Evolutionary conservation across 805 yeast genomes (phyloP), one percentile per base, ranked within the genome.

Genomic region (Candida hungchunana): DNA sequence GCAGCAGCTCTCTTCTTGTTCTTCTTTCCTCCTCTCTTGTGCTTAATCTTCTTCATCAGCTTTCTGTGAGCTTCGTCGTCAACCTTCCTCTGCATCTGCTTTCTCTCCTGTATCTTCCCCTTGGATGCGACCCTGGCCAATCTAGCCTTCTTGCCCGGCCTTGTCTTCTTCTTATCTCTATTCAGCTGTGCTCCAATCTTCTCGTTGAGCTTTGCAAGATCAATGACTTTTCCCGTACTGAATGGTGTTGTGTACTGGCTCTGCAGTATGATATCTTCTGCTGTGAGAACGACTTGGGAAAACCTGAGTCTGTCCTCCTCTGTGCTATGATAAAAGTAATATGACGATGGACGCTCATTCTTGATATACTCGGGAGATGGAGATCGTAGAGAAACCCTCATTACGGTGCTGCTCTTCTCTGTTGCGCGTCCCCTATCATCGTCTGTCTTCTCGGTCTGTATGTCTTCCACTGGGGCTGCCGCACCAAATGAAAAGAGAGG

Each of bases 131-230:
- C 34, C 2, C 37, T 32, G 6, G 40, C 37, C 9, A 37, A 4
- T 40, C 58, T 44, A 13, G 46, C 46, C 38, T 51, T 51, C 31
- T 54, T 52, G 3, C 58, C 58, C 2, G 56, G 53, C 40, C 58
- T 50, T 0, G 32, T 31, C 10, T 36, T 43, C 23, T 36, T 44
- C 27, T 38, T 40, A 2, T 22, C 22, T 23, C 45, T 36, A 7
- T 17, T 10, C 4, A 37, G 2, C 6, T 49, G 50, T 11, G 31
- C 18, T 27, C 39, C 45, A 5, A 53, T 23, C 18, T 40, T 39
- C 0, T 26, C 26, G 31, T 54, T 54, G 34, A 39, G 28, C 12
- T 36, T 34, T 3, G 28, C 31, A 9, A 54, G 9, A 26, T 53
- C 39, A 4, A 53, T 7, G 0, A 53, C 37, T 24, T 30, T 45